Conservation (phyloP, 1,284 basidiomycete genomes). For the Microbotryum silenes-acaulis region DNA sequence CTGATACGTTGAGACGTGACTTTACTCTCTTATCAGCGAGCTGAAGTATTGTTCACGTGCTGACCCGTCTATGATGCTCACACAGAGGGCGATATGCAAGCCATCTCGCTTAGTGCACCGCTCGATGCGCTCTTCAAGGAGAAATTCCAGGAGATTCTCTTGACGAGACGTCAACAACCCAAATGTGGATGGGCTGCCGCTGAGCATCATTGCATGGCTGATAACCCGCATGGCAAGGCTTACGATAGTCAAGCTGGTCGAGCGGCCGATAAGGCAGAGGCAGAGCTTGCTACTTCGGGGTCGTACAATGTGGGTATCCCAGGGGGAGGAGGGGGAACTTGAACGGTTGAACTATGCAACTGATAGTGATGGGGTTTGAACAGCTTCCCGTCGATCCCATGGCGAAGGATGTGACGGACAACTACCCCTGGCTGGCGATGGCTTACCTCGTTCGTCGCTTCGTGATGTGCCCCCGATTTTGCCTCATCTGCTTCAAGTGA, state of each 20-base stretch:
- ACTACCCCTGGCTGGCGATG: conserved; percentile 29
- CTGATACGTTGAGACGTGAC: conserved; percentile 24
- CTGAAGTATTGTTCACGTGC: background rate
- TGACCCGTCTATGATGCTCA: background rate
- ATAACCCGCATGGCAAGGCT: background rate
- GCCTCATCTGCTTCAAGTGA: conserved; percentile 30
- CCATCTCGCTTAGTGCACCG: conserved; percentile 28
- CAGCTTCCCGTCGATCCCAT: conserved; percentile 32
- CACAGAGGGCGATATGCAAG: conserved; percentile 29
- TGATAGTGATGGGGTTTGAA: background rate
- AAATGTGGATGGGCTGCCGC: conserved; percentile 27
- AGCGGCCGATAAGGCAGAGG: background rate
- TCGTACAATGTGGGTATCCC: conserved; percentile 1
- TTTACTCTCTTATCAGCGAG: background rate
- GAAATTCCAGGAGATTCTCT: conserved; percentile 25
- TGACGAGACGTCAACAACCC: conserved; percentile 14
- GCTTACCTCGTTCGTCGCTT: conserved; percentile 31
- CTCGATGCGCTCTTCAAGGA: conserved; percentile 26
- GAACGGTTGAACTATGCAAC: background rate
- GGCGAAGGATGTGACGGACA: conserved; percentile 11
- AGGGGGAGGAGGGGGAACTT: no score
- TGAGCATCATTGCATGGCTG: conserved; percentile 20
- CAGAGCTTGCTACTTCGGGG: conserved; percentile 7
- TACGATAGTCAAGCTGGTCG: background rate
- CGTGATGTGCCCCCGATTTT: conserved; percentile 32